phyloP scores from a whole-genome alignment of 2,329 filamentous ascomycete genomes.

The Botrytis cinerea region DNA sequence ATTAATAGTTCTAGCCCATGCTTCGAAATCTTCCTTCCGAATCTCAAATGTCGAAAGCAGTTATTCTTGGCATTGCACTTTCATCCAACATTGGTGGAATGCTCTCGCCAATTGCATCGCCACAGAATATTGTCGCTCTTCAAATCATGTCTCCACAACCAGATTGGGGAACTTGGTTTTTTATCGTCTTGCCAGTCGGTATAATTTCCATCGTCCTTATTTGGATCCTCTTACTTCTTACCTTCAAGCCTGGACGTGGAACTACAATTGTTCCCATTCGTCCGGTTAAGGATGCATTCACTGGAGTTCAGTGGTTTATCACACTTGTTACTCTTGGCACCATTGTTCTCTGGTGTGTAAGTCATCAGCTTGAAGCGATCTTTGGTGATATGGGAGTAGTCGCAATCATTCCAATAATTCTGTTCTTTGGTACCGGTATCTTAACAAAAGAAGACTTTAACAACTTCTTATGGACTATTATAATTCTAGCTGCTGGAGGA shows the following conservation, averaged over 20 bases:
- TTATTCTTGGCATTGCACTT: conserved; percentile 92
- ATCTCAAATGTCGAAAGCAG: conserved; percentile 89
- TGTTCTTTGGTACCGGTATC: conserved; percentile 96
- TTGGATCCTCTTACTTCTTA: conserved; percentile 81
- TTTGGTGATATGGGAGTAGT: conserved; percentile 99
- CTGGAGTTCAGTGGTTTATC: conserved; percentile 91
- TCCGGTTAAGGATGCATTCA: conserved; percentile 84
- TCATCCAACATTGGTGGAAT: conserved; percentile 96
- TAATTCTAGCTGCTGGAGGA: conserved; percentile 93
- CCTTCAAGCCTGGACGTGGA: conserved; percentile 81
- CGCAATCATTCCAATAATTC: conserved; percentile 89
- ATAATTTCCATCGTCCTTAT: conserved; percentile 85
- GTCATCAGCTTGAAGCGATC: conserved; percentile 79
- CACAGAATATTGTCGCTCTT: conserved; percentile 94
- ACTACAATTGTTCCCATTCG: conserved; percentile 91
- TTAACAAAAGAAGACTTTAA: conserved; percentile 99
- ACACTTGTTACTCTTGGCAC: conserved; percentile 78
- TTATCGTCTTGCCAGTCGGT: conserved; percentile 90
- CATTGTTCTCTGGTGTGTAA: conserved; percentile 89
- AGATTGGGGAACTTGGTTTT: conserved; percentile 96
- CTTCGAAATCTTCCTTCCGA: conserved; percentile 88
- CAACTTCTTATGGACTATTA: conserved; percentile 99
- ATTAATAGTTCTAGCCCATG: conserved; percentile 64
- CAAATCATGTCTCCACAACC: conserved; percentile 93
- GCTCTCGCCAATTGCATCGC: conserved; percentile 93